Evolutionary conservation across 2,329 filamentous ascomycete genomes (phyloP), one percentile per base, ranked within the genome.

Genomic region (Drechmeria coniospora): DNA sequence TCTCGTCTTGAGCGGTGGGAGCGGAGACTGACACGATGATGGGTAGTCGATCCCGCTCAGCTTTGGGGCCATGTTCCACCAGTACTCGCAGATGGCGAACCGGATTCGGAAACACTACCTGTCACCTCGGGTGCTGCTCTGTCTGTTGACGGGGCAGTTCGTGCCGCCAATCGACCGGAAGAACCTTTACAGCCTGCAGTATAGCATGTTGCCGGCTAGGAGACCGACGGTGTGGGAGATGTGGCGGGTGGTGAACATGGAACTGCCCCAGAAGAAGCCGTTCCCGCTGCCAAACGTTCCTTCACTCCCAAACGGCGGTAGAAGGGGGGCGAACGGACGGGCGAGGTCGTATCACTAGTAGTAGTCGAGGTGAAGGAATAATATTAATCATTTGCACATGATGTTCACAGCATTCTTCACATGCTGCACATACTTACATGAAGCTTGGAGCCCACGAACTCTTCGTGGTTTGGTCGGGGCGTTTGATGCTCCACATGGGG

Each of bases 91-190:
- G 50, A 82, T 98, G 44, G 84, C 79, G 16, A 74, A 81, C 36
- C 82, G 90, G 26, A 82, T 98, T 36, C 77, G 83, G 32, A 93
- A 92, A 50, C 90, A 98, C 56, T 98, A 98, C 50, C 65, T 95
- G 23, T 87, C 84, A 0, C 83, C 83, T 0, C 71, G 76, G 10
- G 92, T 98, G 13, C 69, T 95, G 26, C 65, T 93, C 21, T 90
- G 83, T 43, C 74, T 98, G 2, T 62, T 86, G 15, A 92, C 83
- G 0, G 90, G 90, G 32, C 80, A 79, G 35, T 94, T 94, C 39
- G 84, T 95, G 2, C 90, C 87, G 9, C 87, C 92, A 0, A 92
- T 98, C 26, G 86, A 94, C 48, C 72, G 92, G 28, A 87, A 86
- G 47, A 92, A 90, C 46, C 63, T 98, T 27, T 98, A 98, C 55